Evolutionary conservation across 345 rosid species (phyloP), one percentile per base, ranked within the genome.

Genomic region (Populus euphratica): DNA sequence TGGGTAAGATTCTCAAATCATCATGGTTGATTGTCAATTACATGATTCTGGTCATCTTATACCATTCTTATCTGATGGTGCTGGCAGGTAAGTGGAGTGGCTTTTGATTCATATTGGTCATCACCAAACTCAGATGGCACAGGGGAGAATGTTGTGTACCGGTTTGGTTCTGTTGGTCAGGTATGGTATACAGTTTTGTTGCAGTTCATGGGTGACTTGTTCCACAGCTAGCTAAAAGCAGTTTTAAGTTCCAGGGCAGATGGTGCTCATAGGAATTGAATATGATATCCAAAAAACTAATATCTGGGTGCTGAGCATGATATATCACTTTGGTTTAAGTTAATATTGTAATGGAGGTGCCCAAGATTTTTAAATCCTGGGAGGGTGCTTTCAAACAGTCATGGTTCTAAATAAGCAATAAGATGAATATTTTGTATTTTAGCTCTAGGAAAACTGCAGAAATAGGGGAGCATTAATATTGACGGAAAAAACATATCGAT

Each of bases 91-190:
- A 96, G 99, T 78, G 99, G 98, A 82, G 99, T 96, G 80, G 93
- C 98, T 54, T 96, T 96, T 86, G 99, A 96, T 92, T 90, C 98
- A 35, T 87, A 90, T 77, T 94, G 96, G 98, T 89, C 98, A 68
- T 81, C 94, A 31, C 98, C 96, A 70, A 91, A 87, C 83, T 84
- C 98, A 4, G 98, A 92, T 80, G 97, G 93, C 78, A 79, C 94
- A 5, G 92, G 86, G 72, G 98, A 96, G 86, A 88, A 88, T 52
- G 85, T 96, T 78, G 90, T 96, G 89, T 96, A 92, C 78, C 97
- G 98, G 68, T 94, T 96, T 82, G 99, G 99, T 39, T 96, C 99
- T 68, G 99, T 96, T 81, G 99, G 98, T 80, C 99, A 94, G 99
- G 99, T 96, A 94, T 68, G 31, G 41, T 77, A 68, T 65, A 29